These are phyloP conservation scores for Butyriboletus appendiculatus DNA, from an alignment of 1,284 basidiomycete species.

Conservation along the genomic window DNA sequence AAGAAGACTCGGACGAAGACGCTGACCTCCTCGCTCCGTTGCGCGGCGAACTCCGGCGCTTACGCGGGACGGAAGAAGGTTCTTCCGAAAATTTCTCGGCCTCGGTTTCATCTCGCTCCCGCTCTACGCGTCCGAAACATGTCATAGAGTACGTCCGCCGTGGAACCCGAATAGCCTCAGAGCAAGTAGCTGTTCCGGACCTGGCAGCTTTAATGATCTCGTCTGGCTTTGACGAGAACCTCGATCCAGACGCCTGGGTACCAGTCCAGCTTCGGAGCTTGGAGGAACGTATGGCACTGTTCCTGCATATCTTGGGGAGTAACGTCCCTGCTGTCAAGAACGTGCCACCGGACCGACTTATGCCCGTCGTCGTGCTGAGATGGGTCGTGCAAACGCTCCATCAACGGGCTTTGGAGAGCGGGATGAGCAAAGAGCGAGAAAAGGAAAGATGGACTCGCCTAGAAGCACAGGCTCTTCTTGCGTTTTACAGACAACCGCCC, in stretches of 20 bases:
- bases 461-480: conserved; percentile 68
- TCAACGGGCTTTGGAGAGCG: conserved; percentile 48
- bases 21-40: conserved; percentile 63
- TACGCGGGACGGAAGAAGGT: conserved; percentile 40
- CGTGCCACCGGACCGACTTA: conserved; percentile 46
- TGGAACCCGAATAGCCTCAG: conserved; percentile 63
- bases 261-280: conserved; percentile 50
- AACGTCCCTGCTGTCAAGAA: conserved; percentile 49
- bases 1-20: conserved; percentile 40
- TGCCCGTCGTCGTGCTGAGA: conserved; percentile 56
- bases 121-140: conserved; percentile 37
- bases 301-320: conserved; percentile 61
- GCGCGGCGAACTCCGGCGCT: conserved; percentile 63
- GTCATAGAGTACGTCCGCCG: conserved; percentile 74
- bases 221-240: conserved; percentile 33
- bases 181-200: conserved; percentile 53
- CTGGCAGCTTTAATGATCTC: conserved; percentile 48
- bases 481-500: conserved; percentile 28
- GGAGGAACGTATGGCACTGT: conserved; percentile 54
- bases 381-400: conserved; percentile 58
- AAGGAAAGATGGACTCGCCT: conserved; percentile 67
- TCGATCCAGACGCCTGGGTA: conserved; percentile 30
- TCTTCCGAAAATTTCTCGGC: conserved; percentile 24
- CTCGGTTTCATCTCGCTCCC: conserved; percentile 36
- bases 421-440: conserved; percentile 51